These are phyloP conservation scores for Vitis hybrid DNA, from an alignment of 177 flowering plant species.

Conservation along the genomic window DNA sequence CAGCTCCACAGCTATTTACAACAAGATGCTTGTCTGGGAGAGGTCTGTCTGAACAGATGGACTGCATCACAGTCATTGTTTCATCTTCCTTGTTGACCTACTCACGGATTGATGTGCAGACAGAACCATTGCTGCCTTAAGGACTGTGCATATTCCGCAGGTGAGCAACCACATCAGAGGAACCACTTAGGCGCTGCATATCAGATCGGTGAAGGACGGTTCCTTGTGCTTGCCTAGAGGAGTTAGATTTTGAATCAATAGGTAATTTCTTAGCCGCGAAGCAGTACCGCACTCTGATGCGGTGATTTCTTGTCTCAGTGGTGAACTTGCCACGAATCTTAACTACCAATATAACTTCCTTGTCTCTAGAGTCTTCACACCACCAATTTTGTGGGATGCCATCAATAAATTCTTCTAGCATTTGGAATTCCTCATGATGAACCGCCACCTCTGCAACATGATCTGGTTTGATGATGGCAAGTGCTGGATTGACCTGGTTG, in stretches of 20 bases:
- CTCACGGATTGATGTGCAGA: no score
- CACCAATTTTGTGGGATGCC: conserved; percentile 83
- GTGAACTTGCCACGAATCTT: conserved; percentile 48
- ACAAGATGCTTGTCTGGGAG: no score
- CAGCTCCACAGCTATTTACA: no score
- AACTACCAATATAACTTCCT: conserved; percentile 65
- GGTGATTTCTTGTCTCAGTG: conserved; percentile 45
- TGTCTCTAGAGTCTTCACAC: conserved; percentile 83
- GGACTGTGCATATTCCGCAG: conserved; percentile 50
- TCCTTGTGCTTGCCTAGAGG: conserved; percentile 28
- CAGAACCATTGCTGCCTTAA: conserved; percentile 16
- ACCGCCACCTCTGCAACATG: conserved; percentile 60
- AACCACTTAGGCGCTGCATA: conserved; percentile 41
- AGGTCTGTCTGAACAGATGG: no score
- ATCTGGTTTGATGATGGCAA: conserved; percentile 72
- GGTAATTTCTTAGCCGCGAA: conserved; percentile 32
- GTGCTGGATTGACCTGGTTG: conserved; percentile 72
- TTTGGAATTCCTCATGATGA: conserved; percentile 66
- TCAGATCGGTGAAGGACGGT: conserved; percentile 69
- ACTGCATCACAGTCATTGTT: no score
- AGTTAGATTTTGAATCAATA: conserved; percentile 24
- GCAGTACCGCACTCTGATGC: conserved; percentile 59
- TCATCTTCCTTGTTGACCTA: no score
- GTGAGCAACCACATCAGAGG: conserved; percentile 59
- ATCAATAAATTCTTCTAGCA: conserved; percentile 71